These are phyloP conservation scores for Dendrobium nobile DNA, from an alignment of 106 monocot species.

Conservation along the genomic window DNA sequence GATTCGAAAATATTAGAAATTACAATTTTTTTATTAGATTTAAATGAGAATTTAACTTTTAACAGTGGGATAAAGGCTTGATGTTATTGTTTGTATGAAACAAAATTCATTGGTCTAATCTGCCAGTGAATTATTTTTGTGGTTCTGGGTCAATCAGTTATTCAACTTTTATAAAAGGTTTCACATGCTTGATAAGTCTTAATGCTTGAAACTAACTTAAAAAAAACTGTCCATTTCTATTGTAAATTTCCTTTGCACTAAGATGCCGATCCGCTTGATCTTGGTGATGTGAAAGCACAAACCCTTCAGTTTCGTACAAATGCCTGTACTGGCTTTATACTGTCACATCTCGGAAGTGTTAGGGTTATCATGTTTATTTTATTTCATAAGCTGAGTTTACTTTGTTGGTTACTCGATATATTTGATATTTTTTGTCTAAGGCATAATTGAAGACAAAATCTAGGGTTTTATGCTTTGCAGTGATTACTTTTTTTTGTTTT, in stretches of 20 bases:
- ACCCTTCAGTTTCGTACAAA: not conserved
- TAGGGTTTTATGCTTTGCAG: too few relatives aligned
- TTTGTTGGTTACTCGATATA: too few relatives aligned
- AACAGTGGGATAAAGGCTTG: too few relatives aligned
- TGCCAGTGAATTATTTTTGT: not conserved
- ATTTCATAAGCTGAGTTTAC: too few relatives aligned
- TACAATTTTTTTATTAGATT: too few relatives aligned
- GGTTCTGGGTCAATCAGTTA: not conserved
- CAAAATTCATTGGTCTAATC: not conserved
- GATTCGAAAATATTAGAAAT: too few relatives aligned
- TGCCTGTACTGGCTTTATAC: not conserved
- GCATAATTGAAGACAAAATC: too few relatives aligned
- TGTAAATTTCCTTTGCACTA: not conserved
- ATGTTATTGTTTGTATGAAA: too few relatives aligned
- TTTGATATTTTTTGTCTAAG: too few relatives aligned
- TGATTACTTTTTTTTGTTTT: too few relatives aligned
- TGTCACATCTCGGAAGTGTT: not conserved
- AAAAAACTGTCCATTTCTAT: not conserved
- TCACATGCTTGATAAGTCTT: not conserved
- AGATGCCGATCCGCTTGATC: not conserved
- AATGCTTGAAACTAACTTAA: not conserved
- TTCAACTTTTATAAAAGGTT: not conserved
- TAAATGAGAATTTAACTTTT: too few relatives aligned
- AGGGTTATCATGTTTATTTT: too few relatives aligned
- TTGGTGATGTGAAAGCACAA: not conserved